Conservation (phyloP, 164 flowering plant genomes). For the Nymphaea colorata region DNA sequence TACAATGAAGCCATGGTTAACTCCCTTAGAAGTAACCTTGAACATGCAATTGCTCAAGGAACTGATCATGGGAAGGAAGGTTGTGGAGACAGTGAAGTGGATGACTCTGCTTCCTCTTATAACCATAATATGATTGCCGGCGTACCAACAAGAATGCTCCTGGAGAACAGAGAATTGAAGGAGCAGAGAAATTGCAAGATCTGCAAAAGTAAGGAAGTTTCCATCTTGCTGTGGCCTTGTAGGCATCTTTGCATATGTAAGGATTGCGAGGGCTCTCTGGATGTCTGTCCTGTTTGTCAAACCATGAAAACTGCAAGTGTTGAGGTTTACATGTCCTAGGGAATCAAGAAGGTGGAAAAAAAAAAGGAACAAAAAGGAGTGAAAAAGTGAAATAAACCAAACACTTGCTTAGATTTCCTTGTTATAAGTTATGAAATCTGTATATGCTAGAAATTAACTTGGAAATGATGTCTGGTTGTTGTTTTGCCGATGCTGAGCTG, state of each 20-base stretch:
- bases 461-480: not conserved
- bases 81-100: constrained; percentile 70
- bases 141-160: constrained; percentile 10
- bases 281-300: constrained; percentile 69
- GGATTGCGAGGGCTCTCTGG: constrained; percentile 51
- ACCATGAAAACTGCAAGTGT: constrained; percentile 45
- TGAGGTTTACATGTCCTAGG: constrained; percentile 53
- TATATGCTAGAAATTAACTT: not conserved
- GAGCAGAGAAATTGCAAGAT: constrained; percentile 40
- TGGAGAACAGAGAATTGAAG: constrained; percentile 9
- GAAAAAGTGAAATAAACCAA: not conserved
- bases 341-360: too few relatives aligned
- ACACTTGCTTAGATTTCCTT: not conserved
- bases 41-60: constrained; percentile 58
- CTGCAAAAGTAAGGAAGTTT: constrained; percentile 61
- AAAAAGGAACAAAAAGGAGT: constrained; percentile 2
- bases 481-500: not conserved
- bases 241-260: constrained; percentile 77
- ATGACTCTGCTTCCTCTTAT: constrained; percentile 63
- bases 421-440: not conserved
- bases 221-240: constrained; percentile 73
- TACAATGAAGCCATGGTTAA: constrained; percentile 63
- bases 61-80: constrained; percentile 65
- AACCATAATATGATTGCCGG: constrained; percentile 25
- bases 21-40: constrained; percentile 50